These are phyloP conservation scores for Sclerotinia nivalis DNA, from an alignment of 2,329 filamentous ascomycete species.

Conservation along the genomic window DNA sequence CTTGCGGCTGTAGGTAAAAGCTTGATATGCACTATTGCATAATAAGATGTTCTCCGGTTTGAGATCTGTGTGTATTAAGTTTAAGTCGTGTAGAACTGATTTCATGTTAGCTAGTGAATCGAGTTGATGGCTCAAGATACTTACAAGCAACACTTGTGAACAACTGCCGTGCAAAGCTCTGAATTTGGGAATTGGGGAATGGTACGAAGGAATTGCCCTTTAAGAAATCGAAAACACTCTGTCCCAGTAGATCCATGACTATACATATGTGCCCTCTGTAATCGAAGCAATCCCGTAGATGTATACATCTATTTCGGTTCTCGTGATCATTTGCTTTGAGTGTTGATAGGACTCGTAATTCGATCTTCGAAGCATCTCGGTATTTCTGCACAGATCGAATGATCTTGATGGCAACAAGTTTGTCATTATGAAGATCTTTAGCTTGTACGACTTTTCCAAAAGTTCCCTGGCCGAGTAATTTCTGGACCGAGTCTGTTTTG, in stretches of 20 bases:
- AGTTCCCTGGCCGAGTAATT: conserved; percentile 91
- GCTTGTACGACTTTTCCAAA: conserved; percentile 98
- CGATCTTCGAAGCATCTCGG: conserved; percentile 91
- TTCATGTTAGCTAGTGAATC: conserved; percentile 26
- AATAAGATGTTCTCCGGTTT: conserved; percentile 72
- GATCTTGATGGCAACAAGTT: conserved; percentile 91
- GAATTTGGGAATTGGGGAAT: conserved; percentile 97
- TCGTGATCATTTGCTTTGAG: conserved; percentile 86
- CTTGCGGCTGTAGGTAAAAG: conserved; percentile 69
- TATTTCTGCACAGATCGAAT: conserved; percentile 99
- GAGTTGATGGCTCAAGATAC: conserved; percentile 45
- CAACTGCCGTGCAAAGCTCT: conserved; percentile 91
- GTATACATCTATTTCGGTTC: conserved; percentile 95
- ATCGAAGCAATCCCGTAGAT: conserved; percentile 94
- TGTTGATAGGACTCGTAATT: conserved; percentile 88
- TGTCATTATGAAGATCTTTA: conserved; percentile 69
- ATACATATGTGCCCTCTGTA: conserved; percentile 95
- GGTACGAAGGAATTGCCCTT: conserved; percentile 95
- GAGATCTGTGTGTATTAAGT: conserved; percentile 88
- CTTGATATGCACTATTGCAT: conserved; percentile 65
- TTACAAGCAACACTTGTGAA: conserved; percentile 98
- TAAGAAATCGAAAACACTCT: conserved; percentile 97
- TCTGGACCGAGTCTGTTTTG: conserved; percentile 75
- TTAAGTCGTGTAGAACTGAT: conserved; percentile 89
- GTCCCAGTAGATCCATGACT: conserved; percentile 75